These are phyloP conservation scores for Paecilomyces formosus DNA, from an alignment of 2,329 filamentous ascomycete genomes.

Conservation along the genomic window DNA sequence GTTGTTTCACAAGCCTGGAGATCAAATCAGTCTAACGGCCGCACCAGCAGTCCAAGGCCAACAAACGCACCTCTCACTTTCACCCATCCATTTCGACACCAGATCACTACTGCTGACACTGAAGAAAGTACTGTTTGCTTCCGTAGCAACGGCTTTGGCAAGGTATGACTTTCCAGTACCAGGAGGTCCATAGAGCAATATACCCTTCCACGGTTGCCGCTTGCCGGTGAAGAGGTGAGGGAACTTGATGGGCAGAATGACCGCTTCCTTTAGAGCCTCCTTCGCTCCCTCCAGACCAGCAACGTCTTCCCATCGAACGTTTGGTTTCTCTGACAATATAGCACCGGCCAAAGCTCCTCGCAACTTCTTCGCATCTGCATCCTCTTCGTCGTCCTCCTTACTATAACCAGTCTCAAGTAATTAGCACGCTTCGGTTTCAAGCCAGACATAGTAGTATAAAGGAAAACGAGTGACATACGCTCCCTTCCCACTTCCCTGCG, in stretches of 20 bases:
- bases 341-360: slow-evolving; percentile 83
- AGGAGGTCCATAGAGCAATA: slow-evolving; percentile 88
- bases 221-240: slow-evolving; percentile 94
- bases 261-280: slow-evolving; percentile 94
- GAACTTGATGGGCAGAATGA: slow-evolving; percentile 96
- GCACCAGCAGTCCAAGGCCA: neutral
- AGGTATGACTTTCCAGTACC: slow-evolving; percentile 97
- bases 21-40: neutral
- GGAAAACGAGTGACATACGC: slow-evolving; percentile 35
- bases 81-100: slow-evolving; percentile 99
- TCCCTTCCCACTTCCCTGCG: slow-evolving; percentile 47
- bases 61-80: slow-evolving; percentile 81
- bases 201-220: slow-evolving; percentile 96
- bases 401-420: slow-evolving; percentile 1
- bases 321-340: slow-evolving; percentile 90
- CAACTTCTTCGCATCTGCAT: slow-evolving; percentile 93
- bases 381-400: slow-evolving; percentile 55
- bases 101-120: slow-evolving; percentile 95
- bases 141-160: slow-evolving; percentile 93
- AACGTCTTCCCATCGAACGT: slow-evolving; percentile 97
- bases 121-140: slow-evolving; percentile 98
- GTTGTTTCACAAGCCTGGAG: slow-evolving; percentile 78
- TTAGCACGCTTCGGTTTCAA: slow-evolving; percentile 4
- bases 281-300: slow-evolving; percentile 90
- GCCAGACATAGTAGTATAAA: neutral